phyloP scores from a whole-genome alignment of 352 stramenopile genomes.

The Phytophthora pluvialis region DNA sequence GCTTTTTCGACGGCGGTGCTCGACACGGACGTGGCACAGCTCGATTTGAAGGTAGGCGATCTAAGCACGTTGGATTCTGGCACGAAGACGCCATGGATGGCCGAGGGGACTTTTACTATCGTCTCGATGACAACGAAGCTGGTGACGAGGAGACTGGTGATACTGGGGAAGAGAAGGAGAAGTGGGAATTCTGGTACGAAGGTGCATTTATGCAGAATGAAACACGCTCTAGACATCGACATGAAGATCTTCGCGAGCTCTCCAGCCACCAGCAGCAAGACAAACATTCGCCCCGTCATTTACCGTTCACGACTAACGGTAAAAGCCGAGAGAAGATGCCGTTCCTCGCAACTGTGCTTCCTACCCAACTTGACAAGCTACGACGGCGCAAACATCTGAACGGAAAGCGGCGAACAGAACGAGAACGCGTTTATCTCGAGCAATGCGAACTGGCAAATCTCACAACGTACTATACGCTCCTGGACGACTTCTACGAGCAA shows the following conservation, averaged over 20 bases:
- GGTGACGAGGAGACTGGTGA: constrained; percentile 1
- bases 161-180: constrained; percentile 12
- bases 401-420: constrained; percentile 36
- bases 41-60: constrained; percentile 42
- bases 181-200: constrained; percentile 80
- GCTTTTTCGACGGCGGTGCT: constrained; percentile 62
- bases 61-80: constrained; percentile 72
- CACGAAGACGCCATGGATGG: constrained; percentile 68
- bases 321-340: constrained; percentile 70
- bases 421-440: constrained; percentile 54
- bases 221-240: constrained; percentile 60
- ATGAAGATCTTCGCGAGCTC: constrained; percentile 53
- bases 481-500: constrained; percentile 75
- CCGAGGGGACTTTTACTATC: constrained; percentile 65
- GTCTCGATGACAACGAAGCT: constrained; percentile 4
- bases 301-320: constrained; percentile 72
- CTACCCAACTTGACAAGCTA: constrained; percentile 44
- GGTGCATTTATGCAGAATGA: constrained; percentile 68
- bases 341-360: constrained; percentile 53
- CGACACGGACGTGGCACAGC: constrained; percentile 51
- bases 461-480: constrained; percentile 57
- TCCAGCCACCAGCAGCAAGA: constrained; percentile 6
- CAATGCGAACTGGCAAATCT: constrained; percentile 55
- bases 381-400: constrained; percentile 48
- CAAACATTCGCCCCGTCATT: constrained; percentile 28